Percentiles rank a stretch among this genome's conserved stretches.
These are phyloP conservation scores for Penicillium hordei DNA, from an alignment of 2,329 filamentous ascomycete genomes.

Conservation along the genomic window DNA sequence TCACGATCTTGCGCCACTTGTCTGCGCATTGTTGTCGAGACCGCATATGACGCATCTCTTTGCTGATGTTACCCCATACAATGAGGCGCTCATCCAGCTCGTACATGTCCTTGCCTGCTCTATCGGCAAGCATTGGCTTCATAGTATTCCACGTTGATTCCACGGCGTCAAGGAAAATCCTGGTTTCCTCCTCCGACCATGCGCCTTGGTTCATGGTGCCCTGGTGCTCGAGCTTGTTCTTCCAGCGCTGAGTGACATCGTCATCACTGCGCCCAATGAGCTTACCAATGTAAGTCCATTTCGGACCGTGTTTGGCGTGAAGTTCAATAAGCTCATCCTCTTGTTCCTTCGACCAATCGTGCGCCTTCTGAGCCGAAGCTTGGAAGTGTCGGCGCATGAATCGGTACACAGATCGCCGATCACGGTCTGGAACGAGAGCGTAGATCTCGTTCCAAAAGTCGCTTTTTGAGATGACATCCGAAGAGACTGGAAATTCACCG, in stretches of 20 bases:
- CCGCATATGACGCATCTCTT: slow-evolving; percentile 29
- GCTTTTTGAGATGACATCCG: slow-evolving; percentile 24
- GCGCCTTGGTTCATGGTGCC: slow-evolving; percentile 36
- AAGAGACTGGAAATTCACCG: slow-evolving; percentile 26
- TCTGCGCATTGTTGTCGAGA: slow-evolving; percentile 44
- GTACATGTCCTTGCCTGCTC: slow-evolving; percentile 38
- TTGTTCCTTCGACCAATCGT: slow-evolving; percentile 43
- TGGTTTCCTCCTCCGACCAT: slow-evolving; percentile 40
- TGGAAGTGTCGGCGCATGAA: slow-evolving; percentile 48
- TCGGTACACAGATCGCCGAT: slow-evolving; percentile 40
- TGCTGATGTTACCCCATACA: slow-evolving; percentile 35
- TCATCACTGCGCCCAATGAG: slow-evolving; percentile 41
- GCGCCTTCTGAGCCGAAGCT: slow-evolving; percentile 36
- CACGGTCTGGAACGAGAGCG: slow-evolving; percentile 36
- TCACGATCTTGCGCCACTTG: slow-evolving; percentile 40
- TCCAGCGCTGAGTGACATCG: slow-evolving; percentile 46
- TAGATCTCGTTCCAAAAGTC: slow-evolving; percentile 42
- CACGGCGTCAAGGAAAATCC: slow-evolving; percentile 30
- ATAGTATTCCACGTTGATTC: slow-evolving; percentile 25
- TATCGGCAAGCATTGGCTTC: slow-evolving; percentile 1
- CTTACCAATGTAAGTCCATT: slow-evolving; percentile 40
- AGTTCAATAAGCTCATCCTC: slow-evolving; percentile 42
- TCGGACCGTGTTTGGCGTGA: slow-evolving; percentile 33
- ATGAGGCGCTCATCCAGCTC: slow-evolving; percentile 37
- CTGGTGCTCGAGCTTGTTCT: slow-evolving; percentile 42